Evolutionary conservation across 345 rosid species (phyloP).

Genomic region (Citropsis articulata): DNA sequence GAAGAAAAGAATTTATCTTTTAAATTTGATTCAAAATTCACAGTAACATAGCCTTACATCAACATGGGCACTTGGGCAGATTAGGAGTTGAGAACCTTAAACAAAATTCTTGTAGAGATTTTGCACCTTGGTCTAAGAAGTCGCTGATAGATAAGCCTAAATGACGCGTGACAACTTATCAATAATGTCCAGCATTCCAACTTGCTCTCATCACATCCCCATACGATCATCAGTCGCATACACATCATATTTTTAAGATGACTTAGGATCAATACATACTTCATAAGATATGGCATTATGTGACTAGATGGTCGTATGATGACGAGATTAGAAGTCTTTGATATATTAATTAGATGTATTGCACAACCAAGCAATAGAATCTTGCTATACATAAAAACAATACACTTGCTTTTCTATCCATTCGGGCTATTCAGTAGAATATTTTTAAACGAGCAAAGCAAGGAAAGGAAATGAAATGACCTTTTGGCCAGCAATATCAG

Average conservation of each 20-base stretch:
- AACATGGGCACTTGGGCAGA: too few species aligned
- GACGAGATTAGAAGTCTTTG: too few species aligned
- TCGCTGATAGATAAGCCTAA: too few species aligned
- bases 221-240: not conserved
- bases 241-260: not conserved
- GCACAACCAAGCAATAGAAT: too few species aligned
- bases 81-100: not conserved
- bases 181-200: too few species aligned
- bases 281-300: not conserved
- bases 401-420: not conserved
- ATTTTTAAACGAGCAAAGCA: not conserved
- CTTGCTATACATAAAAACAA: too few species aligned
- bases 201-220: not conserved
- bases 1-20: not conserved
- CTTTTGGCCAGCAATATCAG: conserved; percentile 63
- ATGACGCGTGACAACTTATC: too few species aligned
- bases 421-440: not conserved
- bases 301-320: not conserved
- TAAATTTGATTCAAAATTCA: not conserved
- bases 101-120: not conserved
- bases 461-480: conserved; percentile 14
- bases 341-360: too few species aligned
- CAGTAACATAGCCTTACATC: not conserved
- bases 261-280: too few species aligned
- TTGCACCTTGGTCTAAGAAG: too few species aligned